Evolutionary conservation across 768 basidiomycete genomes (phyloP).

Genomic region (Russula emetica): DNA sequence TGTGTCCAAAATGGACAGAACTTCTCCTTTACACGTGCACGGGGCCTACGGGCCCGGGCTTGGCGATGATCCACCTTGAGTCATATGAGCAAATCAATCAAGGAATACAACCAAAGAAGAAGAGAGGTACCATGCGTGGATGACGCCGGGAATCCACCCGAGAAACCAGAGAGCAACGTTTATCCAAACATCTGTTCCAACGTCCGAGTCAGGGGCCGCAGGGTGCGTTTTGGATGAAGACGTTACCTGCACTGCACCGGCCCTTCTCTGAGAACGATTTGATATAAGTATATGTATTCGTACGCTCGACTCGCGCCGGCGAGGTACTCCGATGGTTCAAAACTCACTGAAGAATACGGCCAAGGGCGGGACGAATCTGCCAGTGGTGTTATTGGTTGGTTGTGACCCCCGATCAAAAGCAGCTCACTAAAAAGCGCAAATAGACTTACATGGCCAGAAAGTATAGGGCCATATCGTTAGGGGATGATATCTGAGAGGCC

Average conservation of each 20-base stretch:
- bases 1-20: neutral
- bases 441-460: constrained; percentile 35
- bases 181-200: constrained; percentile 36
- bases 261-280: constrained; percentile 28
- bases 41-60: constrained; percentile 33
- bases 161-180: constrained; percentile 42
- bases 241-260: constrained; percentile 29
- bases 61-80: constrained; percentile 35
- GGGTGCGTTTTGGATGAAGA: neutral
- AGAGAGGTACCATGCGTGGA: constrained; percentile 40
- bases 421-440: neutral
- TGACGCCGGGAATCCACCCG: constrained; percentile 44
- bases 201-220: neutral
- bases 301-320: neutral
- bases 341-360: constrained; percentile 36
- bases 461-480: constrained; percentile 32
- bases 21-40: neutral
- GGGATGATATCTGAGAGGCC: constrained; percentile 28
- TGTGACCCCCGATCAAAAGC: neutral
- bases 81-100: neutral
- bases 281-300: neutral
- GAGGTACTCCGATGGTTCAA: neutral
- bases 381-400: no score
- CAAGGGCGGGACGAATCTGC: constrained; percentile 35
- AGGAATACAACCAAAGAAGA: neutral